These are phyloP conservation scores for Gentiana straminea DNA, from an alignment of 257 asterid genomes.

Conservation along the genomic window DNA sequence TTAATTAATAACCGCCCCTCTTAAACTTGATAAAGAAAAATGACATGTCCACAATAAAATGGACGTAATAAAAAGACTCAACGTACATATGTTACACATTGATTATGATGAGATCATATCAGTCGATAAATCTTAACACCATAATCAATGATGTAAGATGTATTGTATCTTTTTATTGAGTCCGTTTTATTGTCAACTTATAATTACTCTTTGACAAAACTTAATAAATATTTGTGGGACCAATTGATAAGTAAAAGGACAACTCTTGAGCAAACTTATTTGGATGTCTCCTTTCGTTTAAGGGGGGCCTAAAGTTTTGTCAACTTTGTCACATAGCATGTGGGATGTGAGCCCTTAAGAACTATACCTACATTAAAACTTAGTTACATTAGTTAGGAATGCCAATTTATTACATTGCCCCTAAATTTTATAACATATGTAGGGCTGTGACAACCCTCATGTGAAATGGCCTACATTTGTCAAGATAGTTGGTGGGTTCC, in stretches of 20 bases:
- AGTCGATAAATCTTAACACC: too few relatives aligned
- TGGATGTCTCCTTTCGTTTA: slow-evolving; percentile 23
- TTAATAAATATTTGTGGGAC: too few relatives aligned
- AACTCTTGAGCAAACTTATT: slow-evolving; percentile 11
- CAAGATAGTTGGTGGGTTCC: slow-evolving; percentile 19
- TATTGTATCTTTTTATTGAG: too few relatives aligned
- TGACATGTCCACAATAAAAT: too few relatives aligned
- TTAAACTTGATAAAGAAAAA: too few relatives aligned
- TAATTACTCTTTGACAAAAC: too few relatives aligned
- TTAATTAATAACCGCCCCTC: too few relatives aligned
- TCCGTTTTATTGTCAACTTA: too few relatives aligned
- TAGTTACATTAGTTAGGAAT: background rate
- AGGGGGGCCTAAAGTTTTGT: slow-evolving; percentile 20
- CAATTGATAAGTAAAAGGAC: background rate
- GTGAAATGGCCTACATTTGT: slow-evolving; percentile 23
- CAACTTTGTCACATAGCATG: slow-evolving; percentile 22
- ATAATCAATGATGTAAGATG: too few relatives aligned
- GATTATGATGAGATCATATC: too few relatives aligned
- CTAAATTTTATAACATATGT: background rate
- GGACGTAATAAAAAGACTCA: too few relatives aligned
- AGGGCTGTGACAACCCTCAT: slow-evolving; percentile 19
- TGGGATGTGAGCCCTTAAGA: slow-evolving; percentile 16
- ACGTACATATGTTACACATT: too few relatives aligned
- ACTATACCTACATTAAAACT: slow-evolving; percentile 5
- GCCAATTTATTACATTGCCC: slow-evolving; percentile 5